A percentile compares a stretch with the other conserved stretches of the same genome.
Evolutionary conservation across 106 monocot species (phyloP).

Genomic region (Apostasia shenzhenica): DNA sequence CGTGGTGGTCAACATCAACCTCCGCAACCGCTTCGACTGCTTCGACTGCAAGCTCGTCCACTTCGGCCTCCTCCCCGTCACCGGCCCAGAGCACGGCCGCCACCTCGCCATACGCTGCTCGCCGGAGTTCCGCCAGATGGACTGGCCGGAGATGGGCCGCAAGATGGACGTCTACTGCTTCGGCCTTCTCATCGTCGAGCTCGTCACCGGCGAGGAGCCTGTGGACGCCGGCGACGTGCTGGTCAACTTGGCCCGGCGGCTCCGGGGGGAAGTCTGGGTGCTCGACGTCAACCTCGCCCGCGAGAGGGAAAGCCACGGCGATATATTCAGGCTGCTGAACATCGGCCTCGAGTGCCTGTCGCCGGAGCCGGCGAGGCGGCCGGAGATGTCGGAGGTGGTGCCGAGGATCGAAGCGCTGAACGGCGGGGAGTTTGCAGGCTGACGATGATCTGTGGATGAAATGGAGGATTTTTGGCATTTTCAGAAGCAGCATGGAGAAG

Average conservation of each 20-base stretch:
- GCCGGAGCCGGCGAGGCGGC: constrained; percentile 33
- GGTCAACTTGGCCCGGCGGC: constrained; percentile 24
- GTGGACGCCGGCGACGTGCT: constrained; percentile 20
- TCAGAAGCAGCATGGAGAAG: too few relatives aligned
- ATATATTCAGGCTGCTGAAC: constrained; percentile 42
- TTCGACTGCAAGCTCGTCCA: constrained; percentile 37
- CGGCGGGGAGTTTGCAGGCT: too few relatives aligned
- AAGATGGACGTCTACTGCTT: constrained; percentile 56
- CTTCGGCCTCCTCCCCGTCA: constrained; percentile 39
- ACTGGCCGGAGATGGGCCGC: constrained; percentile 18
- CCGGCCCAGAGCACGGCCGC: not conserved
- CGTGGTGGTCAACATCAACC: constrained; percentile 15
- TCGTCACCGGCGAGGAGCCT: constrained; percentile 38
- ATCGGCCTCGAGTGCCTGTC: constrained; percentile 40
- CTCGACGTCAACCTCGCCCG: constrained; percentile 45
- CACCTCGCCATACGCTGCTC: constrained; percentile 26
- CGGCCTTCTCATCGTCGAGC: constrained; percentile 41
- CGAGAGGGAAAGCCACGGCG: constrained; percentile 25
- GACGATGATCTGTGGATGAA: too few relatives aligned
- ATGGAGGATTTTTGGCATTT: too few relatives aligned
- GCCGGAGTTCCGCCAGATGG: constrained; percentile 25
- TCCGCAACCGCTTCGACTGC: not conserved
- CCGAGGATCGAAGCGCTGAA: constrained; percentile 35
- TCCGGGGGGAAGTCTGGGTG: constrained; percentile 40
- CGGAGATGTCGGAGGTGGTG: constrained; percentile 20